Evolutionary conservation across 148 eudicot genomes (phyloP).

Genomic region (Talinum fruticosum): DNA sequence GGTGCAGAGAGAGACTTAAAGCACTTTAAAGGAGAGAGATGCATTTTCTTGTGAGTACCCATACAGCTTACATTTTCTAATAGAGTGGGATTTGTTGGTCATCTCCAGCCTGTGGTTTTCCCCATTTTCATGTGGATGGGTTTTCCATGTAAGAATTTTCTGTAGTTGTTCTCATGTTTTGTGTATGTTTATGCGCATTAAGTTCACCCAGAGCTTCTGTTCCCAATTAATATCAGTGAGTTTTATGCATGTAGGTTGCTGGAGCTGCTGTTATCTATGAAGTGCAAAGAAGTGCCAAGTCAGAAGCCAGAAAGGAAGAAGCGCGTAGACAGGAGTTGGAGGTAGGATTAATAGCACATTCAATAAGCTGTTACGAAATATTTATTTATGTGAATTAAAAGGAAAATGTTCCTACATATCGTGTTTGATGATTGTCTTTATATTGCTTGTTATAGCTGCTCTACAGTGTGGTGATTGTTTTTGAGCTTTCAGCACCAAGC

Average conservation of each 20-base stretch:
- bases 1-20: too few relatives aligned
- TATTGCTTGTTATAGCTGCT: background rate
- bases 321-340: conserved; percentile 63
- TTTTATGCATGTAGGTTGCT: conserved; percentile 57
- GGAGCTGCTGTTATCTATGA: conserved; percentile 73
- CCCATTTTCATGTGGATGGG: too few relatives aligned
- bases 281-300: conserved; percentile 79
- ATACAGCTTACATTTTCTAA: too few relatives aligned
- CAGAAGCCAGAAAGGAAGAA: conserved; percentile 91
- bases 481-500: background rate
- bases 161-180: too few relatives aligned
- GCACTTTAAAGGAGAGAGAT: too few relatives aligned
- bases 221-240: background rate
- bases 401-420: background rate
- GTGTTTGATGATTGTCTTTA: background rate
- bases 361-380: background rate
- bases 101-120: too few relatives aligned
- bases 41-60: too few relatives aligned
- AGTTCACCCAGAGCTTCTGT: too few relatives aligned
- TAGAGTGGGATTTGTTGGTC: too few relatives aligned
- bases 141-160: too few relatives aligned
- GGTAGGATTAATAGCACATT: conserved; percentile 33
- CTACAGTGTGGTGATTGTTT: background rate
- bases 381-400: background rate
- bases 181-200: too few relatives aligned